phyloP scores from a whole-genome alignment of 2,329 filamentous ascomycete genomes.

The Cordyceps militaris region DNA sequence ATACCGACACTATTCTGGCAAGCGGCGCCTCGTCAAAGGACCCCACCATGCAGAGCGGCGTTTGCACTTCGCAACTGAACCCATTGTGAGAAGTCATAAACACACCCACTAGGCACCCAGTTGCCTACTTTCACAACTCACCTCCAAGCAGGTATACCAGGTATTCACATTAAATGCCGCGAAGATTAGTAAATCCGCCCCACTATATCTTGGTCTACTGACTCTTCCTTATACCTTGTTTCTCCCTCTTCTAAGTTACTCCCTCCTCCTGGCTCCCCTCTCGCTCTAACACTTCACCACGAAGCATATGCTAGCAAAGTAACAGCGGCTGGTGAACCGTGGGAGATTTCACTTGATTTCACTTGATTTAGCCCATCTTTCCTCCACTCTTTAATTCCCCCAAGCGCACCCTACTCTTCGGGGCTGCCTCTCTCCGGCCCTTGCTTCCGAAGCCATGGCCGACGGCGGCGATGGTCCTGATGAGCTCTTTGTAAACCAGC shows the following conservation, averaged over 20 bases:
- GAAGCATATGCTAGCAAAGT: neutral
- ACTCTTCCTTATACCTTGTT: neutral
- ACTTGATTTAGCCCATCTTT: neutral
- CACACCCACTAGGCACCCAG: neutral
- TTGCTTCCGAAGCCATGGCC: neutral
- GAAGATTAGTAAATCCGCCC: neutral
- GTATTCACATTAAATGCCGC: neutral
- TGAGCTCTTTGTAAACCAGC: neutral
- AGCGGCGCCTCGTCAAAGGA: slow-evolving; percentile 1
- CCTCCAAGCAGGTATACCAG: neutral
- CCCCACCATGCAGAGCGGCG: neutral
- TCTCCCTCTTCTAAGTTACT: neutral
- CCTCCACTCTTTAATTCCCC: neutral
- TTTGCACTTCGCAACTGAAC: slow-evolving; percentile 1
- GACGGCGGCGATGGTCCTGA: neutral
- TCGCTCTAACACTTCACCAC: neutral
- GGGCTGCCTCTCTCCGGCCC: neutral
- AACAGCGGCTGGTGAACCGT: neutral
- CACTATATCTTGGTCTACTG: neutral
- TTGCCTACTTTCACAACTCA: neutral
- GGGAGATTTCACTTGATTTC: too few relatives aligned
- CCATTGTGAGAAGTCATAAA: neutral
- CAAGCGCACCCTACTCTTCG: neutral
- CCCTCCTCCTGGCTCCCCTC: neutral
- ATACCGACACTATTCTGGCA: slow-evolving; percentile 3